Evolutionary conservation across 2,329 filamentous ascomycete species (phyloP), one percentile per base, ranked within the genome.

Genomic region (Microdochium nivale): DNA sequence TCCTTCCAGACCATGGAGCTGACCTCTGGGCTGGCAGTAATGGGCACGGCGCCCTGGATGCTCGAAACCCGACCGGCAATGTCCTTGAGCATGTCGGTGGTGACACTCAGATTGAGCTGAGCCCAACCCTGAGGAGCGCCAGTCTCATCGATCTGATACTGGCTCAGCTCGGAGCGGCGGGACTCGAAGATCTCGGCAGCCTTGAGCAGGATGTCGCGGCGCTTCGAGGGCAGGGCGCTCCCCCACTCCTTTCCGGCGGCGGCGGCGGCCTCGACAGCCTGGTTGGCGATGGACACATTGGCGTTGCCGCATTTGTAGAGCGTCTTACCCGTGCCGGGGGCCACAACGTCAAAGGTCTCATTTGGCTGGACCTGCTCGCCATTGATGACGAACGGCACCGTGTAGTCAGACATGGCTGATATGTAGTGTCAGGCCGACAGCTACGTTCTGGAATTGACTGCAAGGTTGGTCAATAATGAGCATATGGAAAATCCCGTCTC

Each of bases 211-310:
- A 88, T 80, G 55, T 80, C 75, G 52, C 83, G 78, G 47, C 83
- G 80, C 10, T 73, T 64, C 8, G 71, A 61, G 0, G 80, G 76
- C 53, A 80, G 82, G 3, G 76, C 78, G 56, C 76, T 75, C 27
- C 76, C 73, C 86, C 86, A 90, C 54, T 75, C 66, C 23, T 75
- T 76, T 63, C 84, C 83, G 0, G 86, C 85, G 32, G 72, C 69
- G 37, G 80, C 69, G 0, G 84, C 84, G 1, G 68, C 62, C 21
- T 62, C 57, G 40, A 72, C 59, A 2, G 81, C 76, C 5, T 72
- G 68, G 14, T 78, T 66, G 8, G 81, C 82, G 51, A 77, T 70
- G 4, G 69, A 65, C 49, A 77, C 79, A 37, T 77, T 70, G 0
- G 81, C 80, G 35, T 79, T 78, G 19, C 78, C 73, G 48, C 77